Conservation (phyloP, 1,139 yeast genomes). For the Suhomyces ambrosiae region DNA sequence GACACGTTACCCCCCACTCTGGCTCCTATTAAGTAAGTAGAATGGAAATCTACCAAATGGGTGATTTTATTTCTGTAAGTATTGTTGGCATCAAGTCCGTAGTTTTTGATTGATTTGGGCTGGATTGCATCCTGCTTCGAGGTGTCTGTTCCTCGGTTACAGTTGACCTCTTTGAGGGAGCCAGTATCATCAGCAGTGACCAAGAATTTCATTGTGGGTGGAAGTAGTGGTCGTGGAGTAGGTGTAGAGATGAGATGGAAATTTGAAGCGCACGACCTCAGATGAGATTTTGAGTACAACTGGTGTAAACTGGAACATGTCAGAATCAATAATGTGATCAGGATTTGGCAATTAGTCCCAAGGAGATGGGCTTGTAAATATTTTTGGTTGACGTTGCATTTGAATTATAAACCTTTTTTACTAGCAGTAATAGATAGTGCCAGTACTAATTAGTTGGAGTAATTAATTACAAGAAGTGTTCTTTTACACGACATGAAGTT, state of each 20-base stretch:
- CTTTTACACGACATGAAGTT: no score
- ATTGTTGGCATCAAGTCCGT: conserved; percentile 36
- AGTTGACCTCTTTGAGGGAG: conserved; percentile 55
- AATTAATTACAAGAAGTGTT: no score
- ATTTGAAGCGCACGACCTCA: conserved; percentile 6
- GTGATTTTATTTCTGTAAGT: conserved; percentile 30
- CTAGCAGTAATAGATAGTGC: no score
- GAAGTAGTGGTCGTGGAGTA: conserved; percentile 2
- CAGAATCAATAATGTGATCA: no score
- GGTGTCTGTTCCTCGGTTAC: conserved; percentile 67
- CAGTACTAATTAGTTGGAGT: no score
- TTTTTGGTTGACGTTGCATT: no score
- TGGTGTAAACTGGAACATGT: neutral
- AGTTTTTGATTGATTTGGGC: conserved; percentile 49
- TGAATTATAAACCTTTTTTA: no score
- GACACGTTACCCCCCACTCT: conserved; percentile 46
- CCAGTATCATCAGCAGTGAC: conserved; percentile 62
- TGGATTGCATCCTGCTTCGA: conserved; percentile 60
- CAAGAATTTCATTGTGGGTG: conserved; percentile 47
- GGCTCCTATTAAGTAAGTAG: conserved; percentile 41
- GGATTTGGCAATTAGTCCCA: neutral
- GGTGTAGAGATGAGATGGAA: conserved; percentile 15
- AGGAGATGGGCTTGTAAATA: neutral
- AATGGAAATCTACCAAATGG: conserved; percentile 30
- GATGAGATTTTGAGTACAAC: neutral